Percentiles rank a stretch among this genome's conserved stretches.
Conservation (phyloP, 2,329 filamentous ascomycete species). For the Trichoderma sp. region DNA sequence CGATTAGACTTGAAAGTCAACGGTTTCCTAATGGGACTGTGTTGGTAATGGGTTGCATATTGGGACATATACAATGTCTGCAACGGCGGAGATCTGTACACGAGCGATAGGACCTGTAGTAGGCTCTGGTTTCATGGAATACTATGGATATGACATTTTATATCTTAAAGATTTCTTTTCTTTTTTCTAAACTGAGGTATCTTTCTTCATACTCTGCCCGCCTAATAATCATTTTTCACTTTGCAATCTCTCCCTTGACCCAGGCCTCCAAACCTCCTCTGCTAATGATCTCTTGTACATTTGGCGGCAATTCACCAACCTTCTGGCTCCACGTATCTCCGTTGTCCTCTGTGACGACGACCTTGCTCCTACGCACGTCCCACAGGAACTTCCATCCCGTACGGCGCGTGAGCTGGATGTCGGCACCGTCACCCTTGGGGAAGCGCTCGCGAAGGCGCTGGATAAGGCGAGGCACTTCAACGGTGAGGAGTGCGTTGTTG, state of each 20-base stretch:
- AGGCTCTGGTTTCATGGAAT: too few relatives aligned
- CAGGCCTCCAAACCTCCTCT: slow-evolving; percentile 70
- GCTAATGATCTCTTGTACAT: slow-evolving; percentile 74
- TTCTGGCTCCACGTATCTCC: slow-evolving; percentile 74
- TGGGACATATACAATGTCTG: too few relatives aligned
- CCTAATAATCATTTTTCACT: neutral
- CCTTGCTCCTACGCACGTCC: slow-evolving; percentile 73
- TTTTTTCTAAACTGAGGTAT: neutral
- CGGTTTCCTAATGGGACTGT: neutral
- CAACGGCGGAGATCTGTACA: too few relatives aligned
- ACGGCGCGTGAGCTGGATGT: slow-evolving; percentile 54
- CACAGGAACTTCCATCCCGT: slow-evolving; percentile 83
- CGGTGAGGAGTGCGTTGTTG: slow-evolving; percentile 71
- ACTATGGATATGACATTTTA: too few relatives aligned
- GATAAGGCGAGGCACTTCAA: slow-evolving; percentile 70
- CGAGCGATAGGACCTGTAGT: too few relatives aligned
- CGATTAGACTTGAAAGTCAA: neutral
- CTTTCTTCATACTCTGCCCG: neutral
- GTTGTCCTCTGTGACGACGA: slow-evolving; percentile 67
- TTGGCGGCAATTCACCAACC: slow-evolving; percentile 79
- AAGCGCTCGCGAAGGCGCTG: slow-evolving; percentile 66
- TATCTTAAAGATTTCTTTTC: neutral
- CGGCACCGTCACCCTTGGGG: slow-evolving; percentile 50
- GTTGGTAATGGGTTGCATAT: neutral
- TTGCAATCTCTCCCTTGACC: slow-evolving; percentile 69